These are phyloP conservation scores for Globisporangium nodosum DNA, from an alignment of 352 stramenopile genomes.

Conservation along the genomic window DNA sequence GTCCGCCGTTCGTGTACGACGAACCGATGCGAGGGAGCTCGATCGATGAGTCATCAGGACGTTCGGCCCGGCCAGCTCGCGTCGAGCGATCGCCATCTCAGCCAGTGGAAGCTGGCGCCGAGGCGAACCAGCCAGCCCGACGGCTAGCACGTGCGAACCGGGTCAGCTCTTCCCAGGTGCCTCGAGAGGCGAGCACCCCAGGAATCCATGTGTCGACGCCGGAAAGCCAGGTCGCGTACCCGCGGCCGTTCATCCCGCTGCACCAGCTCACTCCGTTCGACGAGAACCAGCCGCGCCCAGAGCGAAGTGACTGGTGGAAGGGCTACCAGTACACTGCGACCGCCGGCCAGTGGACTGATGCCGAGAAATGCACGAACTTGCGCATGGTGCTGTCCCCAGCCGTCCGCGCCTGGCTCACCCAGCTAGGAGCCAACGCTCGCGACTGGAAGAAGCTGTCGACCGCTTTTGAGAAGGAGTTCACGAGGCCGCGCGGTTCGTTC, in stretches of 20 bases:
- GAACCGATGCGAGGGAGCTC: no score
- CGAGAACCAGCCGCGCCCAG: background rate
- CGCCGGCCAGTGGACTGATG: background rate
- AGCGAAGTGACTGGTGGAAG: background rate
- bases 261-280: background rate
- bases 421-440: background rate
- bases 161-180: no score
- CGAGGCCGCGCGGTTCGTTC: background rate
- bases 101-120: no score
- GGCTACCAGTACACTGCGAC: background rate
- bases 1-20: no score
- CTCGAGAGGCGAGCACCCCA: no score
- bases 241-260: background rate
- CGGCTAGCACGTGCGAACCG: no score
- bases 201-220: no score
- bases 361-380: background rate
- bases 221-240: no score
- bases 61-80: no score
- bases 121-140: no score
- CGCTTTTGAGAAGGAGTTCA: background rate
- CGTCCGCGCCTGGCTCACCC: background rate
- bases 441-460: background rate
- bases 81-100: no score
- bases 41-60: no score
- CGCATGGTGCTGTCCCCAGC: background rate